Percentiles rank a stretch among this genome's conserved stretches.
Evolutionary conservation across 768 basidiomycete genomes (phyloP).

Genomic region (Hygrocybe punicea): DNA sequence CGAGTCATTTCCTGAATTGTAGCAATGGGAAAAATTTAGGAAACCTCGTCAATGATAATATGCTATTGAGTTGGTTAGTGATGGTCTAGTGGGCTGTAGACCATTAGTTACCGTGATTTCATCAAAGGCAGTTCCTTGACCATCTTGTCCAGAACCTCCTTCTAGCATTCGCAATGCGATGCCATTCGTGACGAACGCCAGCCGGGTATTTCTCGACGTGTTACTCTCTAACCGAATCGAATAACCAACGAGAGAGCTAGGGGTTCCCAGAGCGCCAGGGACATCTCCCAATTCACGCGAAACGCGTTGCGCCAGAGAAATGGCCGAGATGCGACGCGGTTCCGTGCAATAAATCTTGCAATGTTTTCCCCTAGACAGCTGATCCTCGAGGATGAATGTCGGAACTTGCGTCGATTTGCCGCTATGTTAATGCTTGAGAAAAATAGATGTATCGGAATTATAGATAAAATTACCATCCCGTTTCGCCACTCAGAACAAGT

Average conservation of each 20-base stretch:
- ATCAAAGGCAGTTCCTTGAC: constrained; percentile 79
- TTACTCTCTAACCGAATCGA: constrained; percentile 91
- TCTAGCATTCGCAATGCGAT: constrained; percentile 98
- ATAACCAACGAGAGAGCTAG: constrained; percentile 83
- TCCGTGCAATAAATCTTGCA: constrained; percentile 96
- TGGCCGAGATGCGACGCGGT: constrained; percentile 91
- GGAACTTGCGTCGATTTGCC: constrained; percentile 98
- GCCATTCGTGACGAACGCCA: constrained; percentile 89
- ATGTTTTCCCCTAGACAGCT: constrained; percentile 69
- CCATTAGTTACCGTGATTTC: constrained; percentile 76
- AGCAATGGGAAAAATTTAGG: not conserved
- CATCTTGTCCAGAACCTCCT: constrained; percentile 64
- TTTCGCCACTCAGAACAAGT: constrained; percentile 70
- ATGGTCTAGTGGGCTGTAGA: constrained; percentile 1
- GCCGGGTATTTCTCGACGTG: constrained; percentile 69
- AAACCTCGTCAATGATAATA: constrained; percentile 93
- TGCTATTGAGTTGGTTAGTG: constrained; percentile 48
- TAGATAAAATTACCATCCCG: constrained; percentile 32
- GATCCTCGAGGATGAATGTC: constrained; percentile 88
- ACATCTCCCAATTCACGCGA: constrained; percentile 89
- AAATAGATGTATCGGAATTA: not conserved
- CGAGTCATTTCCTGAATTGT: constrained; percentile 1
- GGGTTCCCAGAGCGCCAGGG: constrained; percentile 71
- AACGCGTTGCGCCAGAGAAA: constrained; percentile 92
- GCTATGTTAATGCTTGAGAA: constrained; percentile 38